Evolutionary conservation across 2,329 filamentous ascomycete species (phyloP).

Genomic region (Thermochaetoides dissita): DNA sequence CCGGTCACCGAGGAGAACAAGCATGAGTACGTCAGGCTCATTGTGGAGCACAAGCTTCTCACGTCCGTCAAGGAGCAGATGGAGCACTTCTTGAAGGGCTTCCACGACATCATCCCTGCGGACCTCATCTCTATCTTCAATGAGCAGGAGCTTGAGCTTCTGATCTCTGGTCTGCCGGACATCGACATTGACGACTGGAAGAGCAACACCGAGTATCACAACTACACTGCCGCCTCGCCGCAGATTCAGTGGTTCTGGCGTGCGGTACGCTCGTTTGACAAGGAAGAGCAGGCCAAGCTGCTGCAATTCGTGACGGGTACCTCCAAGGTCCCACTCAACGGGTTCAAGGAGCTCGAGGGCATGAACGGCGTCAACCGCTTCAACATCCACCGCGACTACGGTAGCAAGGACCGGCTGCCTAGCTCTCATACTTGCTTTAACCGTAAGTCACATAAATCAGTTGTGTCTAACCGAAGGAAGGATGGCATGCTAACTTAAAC

Average conservation of each 20-base stretch:
- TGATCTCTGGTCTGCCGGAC: conserved; percentile 93
- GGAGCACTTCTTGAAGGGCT: conserved; percentile 83
- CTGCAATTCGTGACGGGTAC: conserved; percentile 97
- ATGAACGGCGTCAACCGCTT: conserved; percentile 98
- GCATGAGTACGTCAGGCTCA: conserved; percentile 86
- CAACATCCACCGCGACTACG: conserved; percentile 97
- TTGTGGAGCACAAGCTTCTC: conserved; percentile 86
- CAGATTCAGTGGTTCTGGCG: conserved; percentile 99
- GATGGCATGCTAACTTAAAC: conserved; percentile 25
- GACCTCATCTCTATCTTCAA: conserved; percentile 96
- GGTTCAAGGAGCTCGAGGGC: conserved; percentile 96
- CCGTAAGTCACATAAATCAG: conserved; percentile 48
- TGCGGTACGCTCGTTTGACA: conserved; percentile 91
- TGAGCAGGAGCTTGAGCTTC: conserved; percentile 88
- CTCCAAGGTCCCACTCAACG: conserved; percentile 93
- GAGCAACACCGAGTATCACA: conserved; percentile 96
- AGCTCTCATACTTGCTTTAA: conserved; percentile 99
- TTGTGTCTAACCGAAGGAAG: no score
- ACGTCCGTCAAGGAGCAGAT: conserved; percentile 90
- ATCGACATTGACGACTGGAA: conserved; percentile 99
- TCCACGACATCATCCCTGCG: conserved; percentile 94
- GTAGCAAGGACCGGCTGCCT: conserved; percentile 86
- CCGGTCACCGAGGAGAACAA: conserved; percentile 96
- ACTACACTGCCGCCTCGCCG: conserved; percentile 83
- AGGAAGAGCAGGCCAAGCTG: conserved; percentile 94